phyloP scores from a whole-genome alignment of 2,329 filamentous ascomycete genomes.

The Arthrobotrys entomopaga region DNA sequence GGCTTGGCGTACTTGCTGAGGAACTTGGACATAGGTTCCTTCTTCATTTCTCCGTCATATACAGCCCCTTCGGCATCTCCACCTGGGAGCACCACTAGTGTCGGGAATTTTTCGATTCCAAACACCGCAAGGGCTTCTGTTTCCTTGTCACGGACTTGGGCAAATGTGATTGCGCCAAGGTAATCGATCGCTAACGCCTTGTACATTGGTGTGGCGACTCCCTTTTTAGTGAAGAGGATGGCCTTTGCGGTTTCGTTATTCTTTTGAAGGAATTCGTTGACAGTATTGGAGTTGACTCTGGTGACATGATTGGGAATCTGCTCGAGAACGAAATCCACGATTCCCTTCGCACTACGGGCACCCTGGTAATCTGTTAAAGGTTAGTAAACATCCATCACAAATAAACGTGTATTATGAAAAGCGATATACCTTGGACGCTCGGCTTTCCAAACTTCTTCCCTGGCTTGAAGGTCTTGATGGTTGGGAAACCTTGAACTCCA shows the following conservation, averaged over 20 bases:
- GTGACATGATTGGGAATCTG: conserved; percentile 94
- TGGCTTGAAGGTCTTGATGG: conserved; percentile 90
- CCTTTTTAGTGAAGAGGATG: conserved; percentile 93
- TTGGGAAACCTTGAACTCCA: conserved; percentile 93
- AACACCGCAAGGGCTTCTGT: conserved; percentile 76
- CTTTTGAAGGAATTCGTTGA: conserved; percentile 77
- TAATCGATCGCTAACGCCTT: conserved; percentile 91
- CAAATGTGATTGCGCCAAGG: conserved; percentile 79
- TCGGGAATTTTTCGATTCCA: conserved; percentile 79
- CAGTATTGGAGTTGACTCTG: conserved; percentile 74
- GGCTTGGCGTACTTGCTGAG: conserved; percentile 80
- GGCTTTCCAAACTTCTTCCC: conserved; percentile 75
- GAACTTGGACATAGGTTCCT: conserved; percentile 82
- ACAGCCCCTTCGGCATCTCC: conserved; percentile 74
- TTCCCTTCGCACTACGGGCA: conserved; percentile 81
- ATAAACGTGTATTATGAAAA: neutral
- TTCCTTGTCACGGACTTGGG: conserved; percentile 86
- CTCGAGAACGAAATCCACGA: conserved; percentile 83
- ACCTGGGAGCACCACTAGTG: conserved; percentile 80
- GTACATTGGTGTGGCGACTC: conserved; percentile 82
- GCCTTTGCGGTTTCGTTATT: conserved; percentile 80
- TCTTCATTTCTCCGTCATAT: conserved; percentile 86
- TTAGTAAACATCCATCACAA: neutral
- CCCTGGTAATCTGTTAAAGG: conserved; percentile 78
- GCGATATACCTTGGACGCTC: conserved; percentile 72